Base-by-base conservation (phyloP, 2,329 filamentous ascomycete species). In the Epichloe hybrida region DNA sequence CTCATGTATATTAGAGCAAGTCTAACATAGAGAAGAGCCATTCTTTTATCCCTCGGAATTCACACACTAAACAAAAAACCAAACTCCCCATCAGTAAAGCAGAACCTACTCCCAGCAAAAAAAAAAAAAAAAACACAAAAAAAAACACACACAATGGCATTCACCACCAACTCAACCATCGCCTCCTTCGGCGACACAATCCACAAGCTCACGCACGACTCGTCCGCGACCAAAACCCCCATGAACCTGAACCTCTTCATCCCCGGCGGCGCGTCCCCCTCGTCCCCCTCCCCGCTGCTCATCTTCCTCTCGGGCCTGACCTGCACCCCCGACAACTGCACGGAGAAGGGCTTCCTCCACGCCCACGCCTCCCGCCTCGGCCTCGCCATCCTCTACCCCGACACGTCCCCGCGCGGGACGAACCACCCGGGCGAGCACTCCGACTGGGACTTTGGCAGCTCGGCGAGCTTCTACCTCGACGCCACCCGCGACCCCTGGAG, bases 191-290 rank as follows among this genome's bases (percentile, higher is more conserved):
- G 90, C 65, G 93, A 93, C 65, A 89, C 89, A 71, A 84, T 98
- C 53, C 80, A 95, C 61, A 97, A 98, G 76, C 86, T 98, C 55
- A 81, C 84, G 60, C 93, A 98, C 77, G 71, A 83, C 64, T 88
- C 90, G 51, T 72, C 77, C 57, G 77, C 80, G 54, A 95, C 88
- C 52, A 81, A 80, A 60, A 95, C 88, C 58, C 82, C 89, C 61
- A 98, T 97, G 91, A 81, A 80, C 65, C 80, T 97, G 63, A 95
- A 94, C 72, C 77, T 98, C 61, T 98, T 87, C 73, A 78, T 98
- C 3, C 93, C 93, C 23, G 81, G 87, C 2, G 75, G 83, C 61
- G 80, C 86, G 51, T 69, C 76, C 55, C 60, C 67, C 15, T 60
- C 68, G 47, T 50, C 68, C 2, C 72, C 76, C 40, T 81, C 88